These are phyloP conservation scores for Fusarium ramigenum DNA, from an alignment of 2,329 filamentous ascomycete genomes.

Conservation along the genomic window DNA sequence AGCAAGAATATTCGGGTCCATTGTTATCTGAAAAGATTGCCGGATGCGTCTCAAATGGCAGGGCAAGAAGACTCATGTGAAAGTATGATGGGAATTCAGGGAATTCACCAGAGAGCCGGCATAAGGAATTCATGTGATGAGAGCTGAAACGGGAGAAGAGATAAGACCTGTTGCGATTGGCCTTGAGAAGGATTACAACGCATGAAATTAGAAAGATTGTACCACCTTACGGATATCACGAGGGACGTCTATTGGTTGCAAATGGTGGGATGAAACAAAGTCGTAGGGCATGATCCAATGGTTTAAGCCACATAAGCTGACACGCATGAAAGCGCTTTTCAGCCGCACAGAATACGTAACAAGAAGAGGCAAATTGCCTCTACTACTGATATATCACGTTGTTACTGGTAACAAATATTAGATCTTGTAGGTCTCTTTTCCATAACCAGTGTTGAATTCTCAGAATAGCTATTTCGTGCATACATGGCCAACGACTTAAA, in stretches of 20 bases:
- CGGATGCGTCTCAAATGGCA: rapidly evolving
- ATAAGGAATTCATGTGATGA: background rate
- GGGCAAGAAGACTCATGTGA: too few relatives aligned
- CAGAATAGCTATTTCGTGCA: background rate
- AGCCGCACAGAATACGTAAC: background rate
- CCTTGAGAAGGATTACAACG: background rate
- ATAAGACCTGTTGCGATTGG: background rate
- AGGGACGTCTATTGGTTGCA: background rate
- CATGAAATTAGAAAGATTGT: background rate
- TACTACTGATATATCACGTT: background rate
- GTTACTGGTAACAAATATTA: background rate
- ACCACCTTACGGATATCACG: background rate
- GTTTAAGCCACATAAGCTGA: background rate
- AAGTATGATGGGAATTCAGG: too few relatives aligned
- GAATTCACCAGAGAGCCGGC: background rate
- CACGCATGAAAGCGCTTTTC: background rate
- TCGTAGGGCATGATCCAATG: background rate
- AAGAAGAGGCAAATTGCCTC: background rate
- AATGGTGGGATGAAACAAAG: background rate
- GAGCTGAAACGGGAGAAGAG: background rate
- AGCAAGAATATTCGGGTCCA: background rate
- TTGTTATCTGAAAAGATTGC: background rate
- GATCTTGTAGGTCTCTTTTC: background rate
- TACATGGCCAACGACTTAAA: background rate
- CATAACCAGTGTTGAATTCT: background rate